Conservation (phyloP, 441 rosid genomes). For the Daphne laureola region DNA sequence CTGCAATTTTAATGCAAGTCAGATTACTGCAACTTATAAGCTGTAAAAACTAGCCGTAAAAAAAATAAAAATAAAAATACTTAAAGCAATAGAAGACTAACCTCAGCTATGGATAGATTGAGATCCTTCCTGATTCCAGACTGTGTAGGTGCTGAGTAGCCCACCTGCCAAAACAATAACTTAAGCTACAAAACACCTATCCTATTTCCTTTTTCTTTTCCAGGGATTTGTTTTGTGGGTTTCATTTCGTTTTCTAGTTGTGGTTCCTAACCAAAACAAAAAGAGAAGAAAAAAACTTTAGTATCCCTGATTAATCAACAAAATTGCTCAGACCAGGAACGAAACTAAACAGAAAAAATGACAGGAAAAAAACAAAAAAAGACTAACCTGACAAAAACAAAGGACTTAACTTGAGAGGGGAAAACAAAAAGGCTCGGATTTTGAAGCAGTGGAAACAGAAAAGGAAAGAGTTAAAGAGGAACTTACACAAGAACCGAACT, state of each 20-base stretch:
- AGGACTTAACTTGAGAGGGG: slow-evolving; percentile 72
- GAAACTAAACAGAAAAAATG: background rate
- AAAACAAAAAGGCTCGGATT: slow-evolving; percentile 52
- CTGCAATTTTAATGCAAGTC: slow-evolving; percentile 25
- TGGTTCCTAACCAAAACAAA: slow-evolving; percentile 21
- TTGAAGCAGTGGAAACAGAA: no score
- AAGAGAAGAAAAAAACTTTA: slow-evolving; percentile 10
- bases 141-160: slow-evolving; percentile 88
- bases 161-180: slow-evolving; percentile 64
- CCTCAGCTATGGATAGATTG: slow-evolving; percentile 52
- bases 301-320: slow-evolving; percentile 17
- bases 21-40: background rate
- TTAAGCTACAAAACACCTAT: slow-evolving; percentile 32
- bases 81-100: slow-evolving; percentile 12
- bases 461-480: background rate
- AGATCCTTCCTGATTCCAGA: slow-evolving; percentile 81
- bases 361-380: background rate
- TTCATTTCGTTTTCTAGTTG: slow-evolving; percentile 13
- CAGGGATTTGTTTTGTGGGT: background rate
- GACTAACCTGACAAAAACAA: background rate
- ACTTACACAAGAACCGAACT: slow-evolving; percentile 90
- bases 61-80: background rate
- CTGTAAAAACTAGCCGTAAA: background rate
- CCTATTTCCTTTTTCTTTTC: background rate
- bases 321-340: slow-evolving; percentile 16